Conservation (phyloP, 306 rosid species). For the Cicer arietinum region DNA sequence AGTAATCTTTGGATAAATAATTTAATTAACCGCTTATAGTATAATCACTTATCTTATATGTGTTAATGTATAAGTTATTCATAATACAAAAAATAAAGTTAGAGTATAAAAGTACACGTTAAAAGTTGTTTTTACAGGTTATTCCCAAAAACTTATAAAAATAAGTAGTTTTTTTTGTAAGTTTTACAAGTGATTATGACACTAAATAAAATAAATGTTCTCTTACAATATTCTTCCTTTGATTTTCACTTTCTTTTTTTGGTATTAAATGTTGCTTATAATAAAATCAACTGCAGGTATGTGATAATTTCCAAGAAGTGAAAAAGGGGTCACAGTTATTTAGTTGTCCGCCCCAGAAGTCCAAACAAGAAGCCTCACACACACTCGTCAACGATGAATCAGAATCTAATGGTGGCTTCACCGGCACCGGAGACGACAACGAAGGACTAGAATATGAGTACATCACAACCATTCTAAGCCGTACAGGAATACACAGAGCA, state of each 20-base stretch:
- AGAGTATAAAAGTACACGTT: no score
- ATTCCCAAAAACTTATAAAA: no score
- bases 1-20: no score
- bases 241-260: neutral
- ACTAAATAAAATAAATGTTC: no score
- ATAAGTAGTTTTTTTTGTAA: no score
- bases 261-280: conserved; percentile 22
- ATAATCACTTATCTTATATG: no score
- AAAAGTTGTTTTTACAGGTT: no score
- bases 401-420: conserved; percentile 45
- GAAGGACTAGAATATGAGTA: conserved; percentile 57
- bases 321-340: conserved; percentile 62
- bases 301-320: conserved; percentile 53
- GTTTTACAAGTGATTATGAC: no score
- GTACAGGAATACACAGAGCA: conserved; percentile 52
- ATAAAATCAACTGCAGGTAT: conserved; percentile 42
- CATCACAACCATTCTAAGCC: conserved; percentile 56
- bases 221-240: neutral
- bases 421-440: conserved; percentile 40
- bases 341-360: conserved; percentile 60
- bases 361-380: conserved; percentile 54
- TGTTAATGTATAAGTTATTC: no score
- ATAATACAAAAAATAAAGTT: no score
- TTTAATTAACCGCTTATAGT: no score
- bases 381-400: conserved; percentile 45